These are phyloP conservation scores for Hyaloscypha finlandica DNA, from an alignment of 495 filamentous ascomycete genomes.

Conservation along the genomic window DNA sequence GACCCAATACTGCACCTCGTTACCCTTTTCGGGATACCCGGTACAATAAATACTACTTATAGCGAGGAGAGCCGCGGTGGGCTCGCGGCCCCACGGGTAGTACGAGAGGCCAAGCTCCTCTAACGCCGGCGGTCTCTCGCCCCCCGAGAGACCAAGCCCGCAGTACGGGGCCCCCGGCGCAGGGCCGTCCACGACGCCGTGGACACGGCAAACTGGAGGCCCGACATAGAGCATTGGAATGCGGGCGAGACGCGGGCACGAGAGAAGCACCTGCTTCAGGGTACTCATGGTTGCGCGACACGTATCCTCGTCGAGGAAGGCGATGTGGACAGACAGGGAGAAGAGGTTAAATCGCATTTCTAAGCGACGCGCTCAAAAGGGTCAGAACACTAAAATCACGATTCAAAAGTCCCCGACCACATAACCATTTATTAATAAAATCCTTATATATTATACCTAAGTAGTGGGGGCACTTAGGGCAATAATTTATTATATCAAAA, in stretches of 20 bases:
- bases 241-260: background rate
- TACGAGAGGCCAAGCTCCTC: background rate
- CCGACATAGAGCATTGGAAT: background rate
- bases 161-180: background rate
- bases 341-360: too few species aligned
- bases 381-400: too few species aligned
- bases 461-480: too few species aligned
- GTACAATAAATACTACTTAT: background rate
- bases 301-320: background rate
- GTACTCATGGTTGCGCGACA: background rate
- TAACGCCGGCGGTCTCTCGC: background rate
- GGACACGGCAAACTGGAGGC: background rate
- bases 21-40: conserved; percentile 17
- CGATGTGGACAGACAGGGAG: background rate
- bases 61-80: background rate
- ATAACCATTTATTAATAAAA: too few species aligned
- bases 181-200: background rate
- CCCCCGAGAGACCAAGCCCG: background rate
- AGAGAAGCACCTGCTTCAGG: background rate
- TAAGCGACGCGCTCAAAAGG: too few species aligned
- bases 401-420: too few species aligned
- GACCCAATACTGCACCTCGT: conserved; percentile 21
- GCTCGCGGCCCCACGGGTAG: background rate
- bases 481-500: too few species aligned
- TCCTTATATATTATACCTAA: too few species aligned